Conservation (phyloP, 2,329 filamentous ascomycete species). For the Dothideomycetes sp. region DNA sequence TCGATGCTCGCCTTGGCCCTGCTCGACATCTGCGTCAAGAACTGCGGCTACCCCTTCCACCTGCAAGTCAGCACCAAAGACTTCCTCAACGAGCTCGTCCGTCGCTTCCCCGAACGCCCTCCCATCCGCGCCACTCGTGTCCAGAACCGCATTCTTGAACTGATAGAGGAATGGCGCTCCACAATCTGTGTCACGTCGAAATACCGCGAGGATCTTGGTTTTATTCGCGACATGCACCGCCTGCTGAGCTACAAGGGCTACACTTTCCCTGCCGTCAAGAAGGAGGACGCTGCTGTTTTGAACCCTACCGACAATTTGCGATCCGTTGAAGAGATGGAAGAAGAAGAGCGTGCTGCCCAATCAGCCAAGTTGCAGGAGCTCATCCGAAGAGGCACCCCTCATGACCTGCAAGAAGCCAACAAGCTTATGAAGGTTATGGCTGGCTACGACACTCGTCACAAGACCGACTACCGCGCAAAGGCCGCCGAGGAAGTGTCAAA, state of each 20-base stretch:
- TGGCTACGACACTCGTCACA: constrained; percentile 87
- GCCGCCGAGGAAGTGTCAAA: constrained; percentile 90
- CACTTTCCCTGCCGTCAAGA: constrained; percentile 80
- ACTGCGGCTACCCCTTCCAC: constrained; percentile 98
- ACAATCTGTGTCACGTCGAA: constrained; percentile 97
- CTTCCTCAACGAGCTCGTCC: constrained; percentile 95
- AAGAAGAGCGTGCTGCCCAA: constrained; percentile 88
- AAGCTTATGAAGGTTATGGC: constrained; percentile 99
- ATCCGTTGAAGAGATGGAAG: constrained; percentile 97
- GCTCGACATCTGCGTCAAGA: constrained; percentile 98
- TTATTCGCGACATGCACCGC: constrained; percentile 95
- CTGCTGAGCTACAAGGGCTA: constrained; percentile 96
- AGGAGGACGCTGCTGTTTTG: constrained; percentile 89
- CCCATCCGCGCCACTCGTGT: constrained; percentile 78
- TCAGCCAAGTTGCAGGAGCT: constrained; percentile 97
- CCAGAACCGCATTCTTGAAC: constrained; percentile 84
- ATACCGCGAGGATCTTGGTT: constrained; percentile 94
- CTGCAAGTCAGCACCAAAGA: constrained; percentile 98
- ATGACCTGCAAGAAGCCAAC: constrained; percentile 94
- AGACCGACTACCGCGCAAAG: constrained; percentile 96
- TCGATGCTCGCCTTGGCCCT: constrained; percentile 79
- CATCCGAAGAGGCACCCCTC: constrained; percentile 81
- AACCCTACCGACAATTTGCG: constrained; percentile 96
- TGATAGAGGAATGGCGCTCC: constrained; percentile 95
- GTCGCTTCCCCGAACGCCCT: constrained; percentile 88